Evolutionary conservation across 176 grass and related monocot genomes (phyloP), one percentile per base, ranked within the genome.

Genomic region (Oryza nivara): DNA sequence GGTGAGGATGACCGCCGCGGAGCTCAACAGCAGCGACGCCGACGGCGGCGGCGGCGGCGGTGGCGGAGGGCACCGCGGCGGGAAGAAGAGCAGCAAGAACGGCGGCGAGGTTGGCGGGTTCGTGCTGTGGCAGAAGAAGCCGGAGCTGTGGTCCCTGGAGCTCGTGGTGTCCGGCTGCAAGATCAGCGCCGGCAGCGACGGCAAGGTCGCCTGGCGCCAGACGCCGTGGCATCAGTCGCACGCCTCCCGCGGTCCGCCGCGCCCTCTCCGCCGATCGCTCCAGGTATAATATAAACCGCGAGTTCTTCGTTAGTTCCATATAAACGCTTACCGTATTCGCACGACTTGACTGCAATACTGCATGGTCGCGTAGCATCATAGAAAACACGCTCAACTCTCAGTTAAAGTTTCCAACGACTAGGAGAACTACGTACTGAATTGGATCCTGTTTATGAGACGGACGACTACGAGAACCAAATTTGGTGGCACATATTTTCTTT

Each of bases 121-220:
- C 78, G 96, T 99, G 75, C 93, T 99, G 44, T 99, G 93, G 96
- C 96, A 99, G 93, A 99, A 99, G 86, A 91, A 91, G 78, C 93
- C 96, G 22, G 91, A 99, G 77, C 82, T 99, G 78, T 99, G 96
- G 96, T 99, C 91, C 81, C 91, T 99, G 19, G 96, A 99, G 86
- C 89, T 99, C 20, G 92, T 99, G 14, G 96, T 99, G 64, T 96
- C 96, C 4, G 96, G 96, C n/a, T 94, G 93, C 93, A 99, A 99
- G 90, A 96, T 99, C 84, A 96, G 96, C 75, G 93, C 96, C 83
- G 96, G 96, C 41, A 99, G 96, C 49, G 93, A 99, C 67, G 93
- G 96, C 51, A 99, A 92, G 85, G 96, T 99, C 6, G 93, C 96
- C 0, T 99, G 96, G 96, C 85, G 96, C 23, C 96, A 99, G 87